phyloP scores from a whole-genome alignment of 129 eudicot genomes.

The Silybum marianum region DNA sequence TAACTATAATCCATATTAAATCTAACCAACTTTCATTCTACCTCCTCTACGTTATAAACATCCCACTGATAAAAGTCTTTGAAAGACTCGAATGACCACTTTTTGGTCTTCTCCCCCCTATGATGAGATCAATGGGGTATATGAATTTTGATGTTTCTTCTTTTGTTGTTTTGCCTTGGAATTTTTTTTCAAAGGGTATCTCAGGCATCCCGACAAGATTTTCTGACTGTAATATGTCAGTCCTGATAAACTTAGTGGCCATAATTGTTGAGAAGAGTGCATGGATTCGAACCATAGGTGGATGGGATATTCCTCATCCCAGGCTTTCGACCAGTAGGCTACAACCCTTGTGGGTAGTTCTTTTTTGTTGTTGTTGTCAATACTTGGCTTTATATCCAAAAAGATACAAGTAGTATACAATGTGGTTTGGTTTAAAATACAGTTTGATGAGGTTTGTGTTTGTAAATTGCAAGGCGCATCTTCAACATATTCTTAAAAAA shows the following conservation, averaged over 20 bases:
- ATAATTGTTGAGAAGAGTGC: too few species aligned
- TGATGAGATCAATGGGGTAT: neutral
- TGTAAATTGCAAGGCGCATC: neutral
- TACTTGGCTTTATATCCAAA: neutral
- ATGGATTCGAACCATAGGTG: too few species aligned
- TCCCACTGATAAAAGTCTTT: neutral
- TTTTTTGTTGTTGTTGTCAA: neutral
- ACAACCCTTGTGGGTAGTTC: too few species aligned
- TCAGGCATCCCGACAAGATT: too few species aligned
- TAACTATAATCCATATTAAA: neutral
- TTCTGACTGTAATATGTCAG: too few species aligned
- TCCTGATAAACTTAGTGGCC: too few species aligned
- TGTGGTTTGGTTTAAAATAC: neutral
- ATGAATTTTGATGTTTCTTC: neutral
- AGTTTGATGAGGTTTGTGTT: neutral
- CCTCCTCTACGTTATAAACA: neutral
- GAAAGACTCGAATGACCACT: neutral
- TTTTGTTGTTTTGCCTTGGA: neutral
- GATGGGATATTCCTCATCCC: too few species aligned
- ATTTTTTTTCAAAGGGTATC: too few species aligned
- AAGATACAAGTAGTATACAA: neutral
- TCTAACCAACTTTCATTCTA: neutral
- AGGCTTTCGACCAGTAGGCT: too few species aligned
- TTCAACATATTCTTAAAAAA: too few species aligned
- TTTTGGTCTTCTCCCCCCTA: neutral